Evolutionary conservation across 2,329 filamentous ascomycete genomes (phyloP).

Genomic region (Penicillium sclerotigenum): DNA sequence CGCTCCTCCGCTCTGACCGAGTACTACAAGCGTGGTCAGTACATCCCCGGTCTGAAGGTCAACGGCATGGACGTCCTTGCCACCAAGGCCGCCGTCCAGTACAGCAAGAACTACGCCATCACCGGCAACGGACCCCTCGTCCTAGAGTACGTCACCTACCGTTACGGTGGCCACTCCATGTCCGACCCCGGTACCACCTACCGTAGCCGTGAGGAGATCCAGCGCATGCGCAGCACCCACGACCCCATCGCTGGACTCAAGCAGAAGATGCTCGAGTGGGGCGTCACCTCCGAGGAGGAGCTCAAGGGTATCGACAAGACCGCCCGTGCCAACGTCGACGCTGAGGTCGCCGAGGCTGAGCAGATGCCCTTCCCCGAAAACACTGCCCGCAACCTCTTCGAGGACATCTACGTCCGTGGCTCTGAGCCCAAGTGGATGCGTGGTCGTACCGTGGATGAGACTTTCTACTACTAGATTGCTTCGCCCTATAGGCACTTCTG

Average conservation of each 20-base stretch:
- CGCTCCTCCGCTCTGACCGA: constrained; percentile 94
- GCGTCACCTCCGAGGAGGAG: constrained; percentile 85
- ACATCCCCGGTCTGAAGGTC: constrained; percentile 98
- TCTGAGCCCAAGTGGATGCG: constrained; percentile 85
- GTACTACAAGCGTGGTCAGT: constrained; percentile 99
- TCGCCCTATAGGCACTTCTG: constrained; percentile 8
- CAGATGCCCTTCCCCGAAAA: constrained; percentile 77
- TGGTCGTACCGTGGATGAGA: constrained; percentile 86
- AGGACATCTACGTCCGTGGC: constrained; percentile 92
- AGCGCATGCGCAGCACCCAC: constrained; percentile 98
- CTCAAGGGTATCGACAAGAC: constrained; percentile 96
- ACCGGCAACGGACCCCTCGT: constrained; percentile 89
- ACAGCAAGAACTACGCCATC: constrained; percentile 83
- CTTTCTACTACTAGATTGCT: constrained; percentile 67
- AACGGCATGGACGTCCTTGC: constrained; percentile 99
- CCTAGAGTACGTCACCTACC: constrained; percentile 98
- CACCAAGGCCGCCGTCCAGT: constrained; percentile 92
- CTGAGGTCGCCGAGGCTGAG: constrained; percentile 87
- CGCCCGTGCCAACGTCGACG: constrained; percentile 78
- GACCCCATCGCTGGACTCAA: constrained; percentile 97
- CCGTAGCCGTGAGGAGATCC: constrained; percentile 98
- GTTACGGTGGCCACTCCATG: constrained; percentile 99
- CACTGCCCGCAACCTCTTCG: constrained; percentile 79
- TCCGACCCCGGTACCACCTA: constrained; percentile 99
- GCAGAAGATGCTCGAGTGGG: constrained; percentile 97